Evolutionary conservation across 75 land plant genomes (phyloP), one percentile per base, ranked within the genome.

Genomic region (Picea sitchensis): DNA sequence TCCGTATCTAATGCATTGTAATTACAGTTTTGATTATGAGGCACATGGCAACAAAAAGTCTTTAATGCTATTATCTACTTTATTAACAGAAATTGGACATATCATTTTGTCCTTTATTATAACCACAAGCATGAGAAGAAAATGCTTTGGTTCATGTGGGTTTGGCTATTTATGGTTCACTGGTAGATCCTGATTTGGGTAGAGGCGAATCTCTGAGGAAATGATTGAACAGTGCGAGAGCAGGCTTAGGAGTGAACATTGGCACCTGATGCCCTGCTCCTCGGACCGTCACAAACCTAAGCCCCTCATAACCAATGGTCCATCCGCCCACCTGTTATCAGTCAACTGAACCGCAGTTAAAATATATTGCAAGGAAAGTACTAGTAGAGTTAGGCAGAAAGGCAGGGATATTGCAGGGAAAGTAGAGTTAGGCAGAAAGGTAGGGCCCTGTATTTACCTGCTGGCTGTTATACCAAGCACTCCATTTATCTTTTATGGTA

Each of bases 211-310:
- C 61, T 12, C 32, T 23, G 12, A 79, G 67, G 56, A 80, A 86
- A 77, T 79, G 75, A 0, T 58, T 59, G 41, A 86, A 61, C 15
- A 88, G 36, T 38, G 76, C 21, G 2, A 86, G 73, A 34, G 88
- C 88, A 1, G 65, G 61, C 14, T 57, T 73, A 0, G 88, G 88
- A 34, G 76, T 61, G 61, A 73, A 60, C 14, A 82, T 5, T 0
- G 97, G 94, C 54, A 94, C 94, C 51, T 83, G 88, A 84, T 94
- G 92, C 2, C 97, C 97, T 54, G 95, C 94, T 41, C 91, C 94
- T 82, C 93, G 80, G 59, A 94, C 79, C 11, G 97, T 92, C 51
- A 84, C 86, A 78, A 89, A 94, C 31, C 88, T 88, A 0, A 94
- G 82, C 12, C 90, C 91, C 41, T 84, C 60, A 34, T 90, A 94